Evolutionary conservation across 106 monocot genomes (phyloP).

Genomic region (Cymbidium sinense): DNA sequence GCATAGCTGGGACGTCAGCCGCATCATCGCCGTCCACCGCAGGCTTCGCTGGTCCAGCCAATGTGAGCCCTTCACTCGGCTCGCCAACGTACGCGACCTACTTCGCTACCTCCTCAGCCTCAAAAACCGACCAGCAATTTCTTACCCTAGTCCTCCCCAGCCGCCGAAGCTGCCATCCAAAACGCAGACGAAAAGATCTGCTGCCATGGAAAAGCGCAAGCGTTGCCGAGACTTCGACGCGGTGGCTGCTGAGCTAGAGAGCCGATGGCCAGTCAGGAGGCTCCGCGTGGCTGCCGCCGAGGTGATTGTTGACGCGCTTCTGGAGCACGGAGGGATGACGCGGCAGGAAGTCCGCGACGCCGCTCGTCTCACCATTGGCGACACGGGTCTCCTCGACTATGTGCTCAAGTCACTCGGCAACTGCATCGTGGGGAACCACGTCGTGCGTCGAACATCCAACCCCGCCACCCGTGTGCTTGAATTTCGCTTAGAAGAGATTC

Average conservation of each 20-base stretch:
- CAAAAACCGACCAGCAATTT: slow-evolving; percentile 10
- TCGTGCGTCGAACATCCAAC: slow-evolving; percentile 61
- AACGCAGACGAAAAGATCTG: background rate
- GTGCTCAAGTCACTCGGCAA: slow-evolving; percentile 88
- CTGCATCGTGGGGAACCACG: slow-evolving; percentile 31
- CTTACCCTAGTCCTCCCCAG: background rate
- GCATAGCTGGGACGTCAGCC: slow-evolving; percentile 22
- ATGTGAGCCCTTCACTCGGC: slow-evolving; percentile 4
- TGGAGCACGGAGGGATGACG: slow-evolving; percentile 48
- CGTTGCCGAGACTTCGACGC: slow-evolving; percentile 40
- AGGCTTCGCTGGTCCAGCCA: slow-evolving; percentile 11
- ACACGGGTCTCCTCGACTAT: slow-evolving; percentile 92
- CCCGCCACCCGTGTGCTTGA: slow-evolving; percentile 61
- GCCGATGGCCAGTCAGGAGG: slow-evolving; percentile 71
- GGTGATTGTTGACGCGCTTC: slow-evolving; percentile 61
- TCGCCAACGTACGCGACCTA: slow-evolving; percentile 44
- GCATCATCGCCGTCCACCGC: slow-evolving; percentile 29
- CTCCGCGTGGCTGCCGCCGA: slow-evolving; percentile 56
- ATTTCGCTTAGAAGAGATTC: slow-evolving; percentile 48
- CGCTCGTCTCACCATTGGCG: slow-evolving; percentile 62
- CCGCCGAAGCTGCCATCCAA: background rate
- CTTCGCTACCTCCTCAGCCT: slow-evolving; percentile 55
- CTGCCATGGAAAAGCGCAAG: slow-evolving; percentile 11
- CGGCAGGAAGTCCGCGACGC: slow-evolving; percentile 88
- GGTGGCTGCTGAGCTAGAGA: slow-evolving; percentile 42